Evolutionary conservation across 352 stramenopile genomes (phyloP).

Genomic region (Phytophthora tentaculata): DNA sequence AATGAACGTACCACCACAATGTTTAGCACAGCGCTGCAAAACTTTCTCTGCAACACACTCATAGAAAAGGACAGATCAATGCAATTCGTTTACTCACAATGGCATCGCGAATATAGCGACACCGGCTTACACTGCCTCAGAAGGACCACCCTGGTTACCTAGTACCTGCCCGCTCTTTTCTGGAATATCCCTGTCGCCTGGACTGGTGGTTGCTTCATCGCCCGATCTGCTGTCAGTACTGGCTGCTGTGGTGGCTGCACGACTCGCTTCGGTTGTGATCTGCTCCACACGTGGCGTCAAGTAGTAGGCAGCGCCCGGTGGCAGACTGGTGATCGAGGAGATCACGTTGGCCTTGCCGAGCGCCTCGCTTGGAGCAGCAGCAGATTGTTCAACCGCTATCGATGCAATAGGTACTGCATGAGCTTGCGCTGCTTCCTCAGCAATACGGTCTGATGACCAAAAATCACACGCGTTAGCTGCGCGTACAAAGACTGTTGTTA

Average conservation of each 20-base stretch:
- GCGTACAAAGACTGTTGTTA: neutral
- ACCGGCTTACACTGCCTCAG: slow-evolving; percentile 39
- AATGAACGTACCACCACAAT: too few species aligned
- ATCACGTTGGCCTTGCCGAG: slow-evolving; percentile 26
- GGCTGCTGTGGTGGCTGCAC: slow-evolving; percentile 1
- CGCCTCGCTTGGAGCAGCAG: slow-evolving; percentile 16
- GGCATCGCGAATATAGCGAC: neutral
- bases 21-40: too few species aligned
- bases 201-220: slow-evolving; percentile 21
- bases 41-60: too few species aligned
- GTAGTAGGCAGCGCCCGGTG: slow-evolving; percentile 40
- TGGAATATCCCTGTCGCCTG: slow-evolving; percentile 19
- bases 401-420: slow-evolving; percentile 27
- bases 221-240: slow-evolving; percentile 30
- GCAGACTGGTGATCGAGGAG: slow-evolving; percentile 31
- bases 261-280: slow-evolving; percentile 21
- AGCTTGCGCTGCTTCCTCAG: slow-evolving; percentile 37
- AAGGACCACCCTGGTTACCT: slow-evolving; percentile 31
- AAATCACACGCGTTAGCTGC: slow-evolving; percentile 13
- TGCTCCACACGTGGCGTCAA: slow-evolving; percentile 38
- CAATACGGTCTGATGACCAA: slow-evolving; percentile 33
- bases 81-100: slow-evolving; percentile 2
- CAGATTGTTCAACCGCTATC: slow-evolving; percentile 32
- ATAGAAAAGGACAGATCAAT: slow-evolving; percentile 1
- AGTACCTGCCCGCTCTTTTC: slow-evolving; percentile 32